Conservation (phyloP, 1,139 yeast species). For the Pichia terricola region DNA sequence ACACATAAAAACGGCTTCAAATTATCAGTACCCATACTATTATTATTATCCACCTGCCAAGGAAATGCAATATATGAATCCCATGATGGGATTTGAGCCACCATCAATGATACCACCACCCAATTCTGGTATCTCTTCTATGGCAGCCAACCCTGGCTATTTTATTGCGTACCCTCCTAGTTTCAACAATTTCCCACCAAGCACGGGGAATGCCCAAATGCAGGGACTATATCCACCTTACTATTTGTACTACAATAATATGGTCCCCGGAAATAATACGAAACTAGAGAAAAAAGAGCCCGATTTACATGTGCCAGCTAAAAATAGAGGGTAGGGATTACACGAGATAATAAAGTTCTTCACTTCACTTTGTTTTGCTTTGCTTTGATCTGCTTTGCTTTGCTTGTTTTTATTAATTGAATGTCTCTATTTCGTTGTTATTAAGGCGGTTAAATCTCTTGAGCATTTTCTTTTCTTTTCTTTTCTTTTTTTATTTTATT, state of each 20-base stretch:
- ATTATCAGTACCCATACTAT: conserved; percentile 16
- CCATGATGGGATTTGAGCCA: conserved; percentile 6
- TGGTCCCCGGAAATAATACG: neutral
- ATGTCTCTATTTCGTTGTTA: too few species aligned
- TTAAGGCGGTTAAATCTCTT: too few species aligned
- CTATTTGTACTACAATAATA: conserved; percentile 23
- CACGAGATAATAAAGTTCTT: too few species aligned
- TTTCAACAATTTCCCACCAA: conserved; percentile 12
- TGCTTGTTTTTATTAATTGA: too few species aligned
- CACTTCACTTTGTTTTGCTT: too few species aligned
- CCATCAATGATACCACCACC: conserved; percentile 11
- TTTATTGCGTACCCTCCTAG: conserved; percentile 20
- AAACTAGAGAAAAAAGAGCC: too few species aligned
- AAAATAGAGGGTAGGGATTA: too few species aligned
- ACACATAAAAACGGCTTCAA: neutral
- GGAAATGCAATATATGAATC: conserved; percentile 16
- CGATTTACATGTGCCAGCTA: too few species aligned
- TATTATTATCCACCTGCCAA: conserved; percentile 20
- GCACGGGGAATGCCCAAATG: conserved; percentile 8
- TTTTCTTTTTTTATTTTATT: too few species aligned
- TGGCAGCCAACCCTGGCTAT: conserved; percentile 14
- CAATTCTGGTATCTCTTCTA: neutral
- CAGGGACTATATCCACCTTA: conserved; percentile 20
- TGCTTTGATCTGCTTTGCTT: too few species aligned
- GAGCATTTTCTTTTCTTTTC: too few species aligned